Evolutionary conservation across 2,329 filamentous ascomycete genomes (phyloP).

Genomic region (Pseudocercospora eumusae): DNA sequence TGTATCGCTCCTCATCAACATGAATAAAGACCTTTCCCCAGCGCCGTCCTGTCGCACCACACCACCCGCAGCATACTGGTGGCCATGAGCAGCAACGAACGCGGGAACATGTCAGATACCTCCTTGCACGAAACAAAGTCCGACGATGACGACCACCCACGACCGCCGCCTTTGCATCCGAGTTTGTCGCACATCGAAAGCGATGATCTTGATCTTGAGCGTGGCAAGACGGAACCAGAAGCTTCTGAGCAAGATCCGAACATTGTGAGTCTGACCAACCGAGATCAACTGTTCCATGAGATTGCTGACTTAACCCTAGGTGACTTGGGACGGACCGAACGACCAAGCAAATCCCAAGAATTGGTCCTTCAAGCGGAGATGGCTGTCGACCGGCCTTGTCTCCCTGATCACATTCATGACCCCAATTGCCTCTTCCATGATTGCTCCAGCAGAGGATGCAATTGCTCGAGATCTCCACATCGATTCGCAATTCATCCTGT

Average conservation of each 20-base stretch:
- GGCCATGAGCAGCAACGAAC: not conserved
- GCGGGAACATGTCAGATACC: not conserved
- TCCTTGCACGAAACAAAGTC: not conserved
- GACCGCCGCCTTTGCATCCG: not conserved
- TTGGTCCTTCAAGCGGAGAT: slow-evolving; percentile 45
- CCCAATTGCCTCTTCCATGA: slow-evolving; percentile 39
- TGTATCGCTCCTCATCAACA: not conserved
- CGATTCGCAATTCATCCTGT: slow-evolving; percentile 26
- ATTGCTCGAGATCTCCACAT: slow-evolving; percentile 36
- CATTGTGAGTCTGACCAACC: not conserved
- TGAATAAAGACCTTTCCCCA: not conserved
- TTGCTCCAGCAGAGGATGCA: slow-evolving; percentile 35
- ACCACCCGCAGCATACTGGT: not conserved
- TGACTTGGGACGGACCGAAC: slow-evolving; percentile 47
- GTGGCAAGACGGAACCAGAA: not conserved
- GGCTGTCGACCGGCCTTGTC: slow-evolving; percentile 43
- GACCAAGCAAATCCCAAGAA: slow-evolving; percentile 50
- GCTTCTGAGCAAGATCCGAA: not conserved
- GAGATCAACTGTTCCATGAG: not conserved
- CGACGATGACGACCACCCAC: not conserved
- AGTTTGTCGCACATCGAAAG: not conserved
- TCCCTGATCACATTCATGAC: slow-evolving; percentile 42
- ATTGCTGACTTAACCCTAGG: slow-evolving; percentile 18
- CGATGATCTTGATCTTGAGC: not conserved
- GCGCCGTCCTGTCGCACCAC: not conserved